These are phyloP conservation scores for Aspergillus uvarum DNA, from an alignment of 2,329 filamentous ascomycete species.

Conservation along the genomic window DNA sequence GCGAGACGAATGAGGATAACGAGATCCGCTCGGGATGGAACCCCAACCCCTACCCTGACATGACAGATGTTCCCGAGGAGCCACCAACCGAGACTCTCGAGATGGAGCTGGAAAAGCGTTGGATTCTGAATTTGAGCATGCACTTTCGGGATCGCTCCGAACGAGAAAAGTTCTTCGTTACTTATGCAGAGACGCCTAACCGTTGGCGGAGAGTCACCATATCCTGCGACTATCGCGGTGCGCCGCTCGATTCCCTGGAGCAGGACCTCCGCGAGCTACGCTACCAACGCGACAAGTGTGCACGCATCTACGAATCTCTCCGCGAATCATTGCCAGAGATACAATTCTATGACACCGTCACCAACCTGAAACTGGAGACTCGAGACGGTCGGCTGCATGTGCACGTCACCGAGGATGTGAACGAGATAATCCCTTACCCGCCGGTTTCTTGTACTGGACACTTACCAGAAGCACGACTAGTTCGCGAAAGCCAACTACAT, in stretches of 20 bases:
- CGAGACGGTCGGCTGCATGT: slow-evolving; percentile 85
- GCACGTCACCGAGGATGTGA: slow-evolving; percentile 95
- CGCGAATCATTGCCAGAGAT: slow-evolving; percentile 90
- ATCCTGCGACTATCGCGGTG: slow-evolving; percentile 85
- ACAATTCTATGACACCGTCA: slow-evolving; percentile 93
- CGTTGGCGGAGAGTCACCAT: slow-evolving; percentile 87
- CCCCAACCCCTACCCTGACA: slow-evolving; percentile 26
- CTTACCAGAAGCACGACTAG: slow-evolving; percentile 50
- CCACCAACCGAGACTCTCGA: slow-evolving; percentile 54
- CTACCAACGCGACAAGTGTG: slow-evolving; percentile 87
- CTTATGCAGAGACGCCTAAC: slow-evolving; percentile 77
- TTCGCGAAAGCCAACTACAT: slow-evolving; percentile 71
- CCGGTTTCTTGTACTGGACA: slow-evolving; percentile 71
- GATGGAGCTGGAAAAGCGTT: slow-evolving; percentile 79
- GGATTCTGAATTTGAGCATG: slow-evolving; percentile 98
- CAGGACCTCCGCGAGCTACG: slow-evolving; percentile 73
- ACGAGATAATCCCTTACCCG: slow-evolving; percentile 90
- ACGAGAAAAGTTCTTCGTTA: slow-evolving; percentile 97
- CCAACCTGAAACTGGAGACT: slow-evolving; percentile 91
- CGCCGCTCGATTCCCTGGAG: slow-evolving; percentile 79
- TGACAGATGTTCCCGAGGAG: slow-evolving; percentile 27
- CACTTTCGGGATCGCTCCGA: slow-evolving; percentile 91
- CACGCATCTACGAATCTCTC: slow-evolving; percentile 91
- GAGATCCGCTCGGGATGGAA: slow-evolving; percentile 31
- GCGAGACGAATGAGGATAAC: slow-evolving; percentile 31